phyloP scores from a whole-genome alignment of 495 filamentous ascomycete genomes.

The Podospora fimiseda region DNA sequence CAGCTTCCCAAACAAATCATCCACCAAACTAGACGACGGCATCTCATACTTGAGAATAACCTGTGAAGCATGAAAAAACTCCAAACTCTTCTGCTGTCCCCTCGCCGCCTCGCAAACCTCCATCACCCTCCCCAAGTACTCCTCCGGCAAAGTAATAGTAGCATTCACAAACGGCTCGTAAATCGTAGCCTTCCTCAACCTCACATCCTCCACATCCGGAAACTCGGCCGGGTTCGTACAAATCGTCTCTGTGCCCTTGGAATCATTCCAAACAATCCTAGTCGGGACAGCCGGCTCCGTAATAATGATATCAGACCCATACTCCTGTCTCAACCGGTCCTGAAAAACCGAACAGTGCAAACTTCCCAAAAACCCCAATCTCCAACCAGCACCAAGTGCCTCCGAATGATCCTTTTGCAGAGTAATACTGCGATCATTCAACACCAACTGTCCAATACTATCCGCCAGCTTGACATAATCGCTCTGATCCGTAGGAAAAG shows the following conservation, averaged over 20 bases:
- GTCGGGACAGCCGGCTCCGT: conserved; percentile 93
- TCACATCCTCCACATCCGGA: conserved; percentile 62
- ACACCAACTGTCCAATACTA: conserved; percentile 84
- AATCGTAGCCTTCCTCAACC: conserved; percentile 47
- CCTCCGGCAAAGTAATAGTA: conserved; percentile 87
- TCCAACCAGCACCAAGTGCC: conserved; percentile 88
- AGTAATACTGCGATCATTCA: conserved; percentile 93
- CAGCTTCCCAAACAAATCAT: conserved; percentile 95
- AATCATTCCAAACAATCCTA: conserved; percentile 71
- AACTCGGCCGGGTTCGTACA: conserved; percentile 83
- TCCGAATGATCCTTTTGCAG: conserved; percentile 90
- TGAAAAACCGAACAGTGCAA: conserved; percentile 97
- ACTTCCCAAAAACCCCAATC: conserved; percentile 90
- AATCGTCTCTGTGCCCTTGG: conserved; percentile 52
- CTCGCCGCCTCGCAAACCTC: conserved; percentile 90
- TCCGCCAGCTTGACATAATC: conserved; percentile 86
- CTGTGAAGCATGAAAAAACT: conserved; percentile 90
- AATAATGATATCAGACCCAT: conserved; percentile 92
- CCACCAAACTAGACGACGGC: conserved; percentile 80
- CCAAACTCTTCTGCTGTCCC: conserved; percentile 74
- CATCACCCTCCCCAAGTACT: conserved; percentile 89
- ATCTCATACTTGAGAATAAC: conserved; percentile 93
- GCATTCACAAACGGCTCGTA: conserved; percentile 82
- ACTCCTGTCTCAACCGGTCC: conserved; percentile 90
- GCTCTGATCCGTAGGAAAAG: conserved; percentile 84